Evolutionary conservation across 306 rosid genomes (phyloP).

Genomic region (Dalbergia cultrata): DNA sequence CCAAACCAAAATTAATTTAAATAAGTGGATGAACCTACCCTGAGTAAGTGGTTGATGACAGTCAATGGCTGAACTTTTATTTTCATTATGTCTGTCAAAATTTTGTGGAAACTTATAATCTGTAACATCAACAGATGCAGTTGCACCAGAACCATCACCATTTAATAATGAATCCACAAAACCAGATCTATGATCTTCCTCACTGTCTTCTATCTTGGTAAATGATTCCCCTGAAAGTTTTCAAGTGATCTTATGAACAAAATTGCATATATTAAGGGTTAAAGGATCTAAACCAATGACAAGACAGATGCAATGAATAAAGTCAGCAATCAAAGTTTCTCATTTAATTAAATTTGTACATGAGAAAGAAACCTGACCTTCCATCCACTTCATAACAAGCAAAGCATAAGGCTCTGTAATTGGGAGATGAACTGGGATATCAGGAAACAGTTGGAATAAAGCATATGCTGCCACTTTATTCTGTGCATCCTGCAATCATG

Average conservation of each 20-base stretch:
- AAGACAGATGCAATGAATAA: conserved; percentile 24
- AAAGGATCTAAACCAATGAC: conserved; percentile 29
- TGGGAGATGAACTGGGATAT: conserved; percentile 81
- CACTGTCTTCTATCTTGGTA: conserved; percentile 69
- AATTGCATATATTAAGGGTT: conserved; percentile 27
- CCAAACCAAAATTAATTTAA: conserved; percentile 36
- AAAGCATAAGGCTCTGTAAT: conserved; percentile 82
- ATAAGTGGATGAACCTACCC: conserved; percentile 62
- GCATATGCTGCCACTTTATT: conserved; percentile 95
- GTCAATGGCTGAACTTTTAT: conserved; percentile 48
- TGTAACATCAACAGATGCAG: conserved; percentile 52
- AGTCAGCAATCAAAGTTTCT: conserved; percentile 29
- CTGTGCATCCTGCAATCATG: conserved; percentile 81
- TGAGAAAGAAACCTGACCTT: conserved; percentile 54
- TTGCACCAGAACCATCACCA: conserved; percentile 58
- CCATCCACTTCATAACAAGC: conserved; percentile 78
- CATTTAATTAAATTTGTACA: background rate
- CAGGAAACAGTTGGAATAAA: conserved; percentile 81
- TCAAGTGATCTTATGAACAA: conserved; percentile 35
- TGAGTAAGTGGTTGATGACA: conserved; percentile 52
- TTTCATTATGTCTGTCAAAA: conserved; percentile 50
- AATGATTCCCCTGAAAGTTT: conserved; percentile 75
- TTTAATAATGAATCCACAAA: conserved; percentile 85
- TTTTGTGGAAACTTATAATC: conserved; percentile 47
- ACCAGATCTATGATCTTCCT: conserved; percentile 78